Evolutionary conservation across 768 basidiomycete genomes (phyloP), one percentile per base, ranked within the genome.

Genomic region (Scleroderma citrinum): DNA sequence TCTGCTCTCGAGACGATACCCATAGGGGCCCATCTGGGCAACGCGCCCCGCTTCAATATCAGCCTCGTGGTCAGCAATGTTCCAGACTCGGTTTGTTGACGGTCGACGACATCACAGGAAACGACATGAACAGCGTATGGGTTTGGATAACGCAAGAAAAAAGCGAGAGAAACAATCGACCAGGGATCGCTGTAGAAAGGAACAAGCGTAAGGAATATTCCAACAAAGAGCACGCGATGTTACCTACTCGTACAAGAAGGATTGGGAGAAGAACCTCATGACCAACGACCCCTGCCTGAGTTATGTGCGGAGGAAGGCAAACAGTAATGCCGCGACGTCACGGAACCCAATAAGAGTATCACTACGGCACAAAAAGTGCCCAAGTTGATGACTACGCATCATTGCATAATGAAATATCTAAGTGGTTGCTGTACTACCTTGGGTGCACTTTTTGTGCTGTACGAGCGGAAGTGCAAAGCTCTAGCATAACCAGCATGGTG

Each of bases 141-240:
- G 64, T 96, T 97, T 3, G 94, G 94, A 69, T 96, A 98, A 54
- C 94, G 87, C 51, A 96, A 74, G 65, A 94, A 94, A 75, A 87
- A 96, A 12, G 94, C 94, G 55, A 95, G 76, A 17, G 94, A 83
- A 51, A 95, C 89, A 57, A 89, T 94, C 49, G 89, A 76, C 82
- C 94, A 92, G 66, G 92, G 81, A 80, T 96, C 91, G 76, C 92
- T 93, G 58, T 7, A 14, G 14, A 52, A 23, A 44, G 40, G 57
- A 64, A 19, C 58, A 58, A 50, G 49, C 32, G 51, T 37, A 21
- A 16, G n/a, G 23, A 39, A 10, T 7, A 42, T 36, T 29, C 26
- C 26, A 29, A 29, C 26, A 29, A 29, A 29, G 26, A 23, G 13
- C 31, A 44, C 32, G 35, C 16, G 38, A 48, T 16, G 21, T 21